phyloP scores from a whole-genome alignment of 768 basidiomycete genomes.

The Daedalea quercina region DNA sequence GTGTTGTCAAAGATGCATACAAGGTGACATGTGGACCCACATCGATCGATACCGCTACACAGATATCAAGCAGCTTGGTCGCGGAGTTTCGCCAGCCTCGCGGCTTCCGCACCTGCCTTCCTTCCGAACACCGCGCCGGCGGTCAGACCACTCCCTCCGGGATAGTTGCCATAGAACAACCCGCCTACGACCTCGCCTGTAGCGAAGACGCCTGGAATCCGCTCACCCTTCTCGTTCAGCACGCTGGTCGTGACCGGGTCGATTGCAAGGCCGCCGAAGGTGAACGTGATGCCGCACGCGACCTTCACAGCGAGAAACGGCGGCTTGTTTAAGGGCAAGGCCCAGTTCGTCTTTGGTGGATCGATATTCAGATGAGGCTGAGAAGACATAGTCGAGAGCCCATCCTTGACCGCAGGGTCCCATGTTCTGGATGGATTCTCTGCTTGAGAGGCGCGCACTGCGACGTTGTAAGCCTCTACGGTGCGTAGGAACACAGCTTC shows the following conservation, averaged over 20 bases:
- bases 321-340: constrained; percentile 41
- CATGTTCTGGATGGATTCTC: constrained; percentile 34
- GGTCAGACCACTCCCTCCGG: constrained; percentile 61
- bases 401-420: constrained; percentile 63
- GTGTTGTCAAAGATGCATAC: too few relatives aligned
- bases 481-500: constrained; percentile 38
- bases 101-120: constrained; percentile 45
- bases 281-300: constrained; percentile 66
- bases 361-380: constrained; percentile 21
- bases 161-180: constrained; percentile 60
- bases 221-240: constrained; percentile 31
- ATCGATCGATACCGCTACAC: neutral
- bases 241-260: constrained; percentile 49
- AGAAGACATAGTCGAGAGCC: constrained; percentile 44
- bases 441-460: constrained; percentile 30
- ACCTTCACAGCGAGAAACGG: constrained; percentile 66
- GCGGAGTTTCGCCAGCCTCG: constrained; percentile 10
- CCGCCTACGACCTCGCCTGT: constrained; percentile 67
- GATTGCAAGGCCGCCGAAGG: constrained; percentile 62
- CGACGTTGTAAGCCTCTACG: constrained; percentile 43
- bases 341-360: constrained; percentile 65
- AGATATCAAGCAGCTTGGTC: neutral
- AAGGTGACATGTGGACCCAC: too few relatives aligned
- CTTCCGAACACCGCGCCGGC: constrained; percentile 62
- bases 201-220: constrained; percentile 53